These are phyloP conservation scores for Naganishia sp. DNA, from an alignment of 1,284 basidiomycete genomes.

Conservation along the genomic window DNA sequence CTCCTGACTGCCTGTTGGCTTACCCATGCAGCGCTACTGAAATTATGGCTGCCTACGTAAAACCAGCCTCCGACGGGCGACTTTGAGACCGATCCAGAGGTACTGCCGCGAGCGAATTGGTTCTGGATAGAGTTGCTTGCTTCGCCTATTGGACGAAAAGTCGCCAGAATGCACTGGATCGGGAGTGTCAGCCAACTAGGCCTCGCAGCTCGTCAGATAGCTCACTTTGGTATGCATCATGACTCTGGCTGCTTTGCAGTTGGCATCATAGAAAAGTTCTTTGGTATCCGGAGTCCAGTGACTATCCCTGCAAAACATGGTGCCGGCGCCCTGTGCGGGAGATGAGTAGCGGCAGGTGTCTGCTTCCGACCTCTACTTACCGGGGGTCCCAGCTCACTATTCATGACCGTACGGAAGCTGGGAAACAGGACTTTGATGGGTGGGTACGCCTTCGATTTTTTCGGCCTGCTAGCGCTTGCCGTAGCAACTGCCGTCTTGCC, in stretches of 20 bases:
- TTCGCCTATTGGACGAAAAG: constrained; percentile 10
- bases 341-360: background rate
- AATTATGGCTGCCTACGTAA: constrained; percentile 28
- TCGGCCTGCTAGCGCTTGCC: background rate
- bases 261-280: constrained; percentile 47
- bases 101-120: background rate
- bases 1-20: background rate
- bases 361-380: constrained; percentile 32
- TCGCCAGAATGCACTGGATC: constrained; percentile 14
- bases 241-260: constrained; percentile 51
- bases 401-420: constrained; percentile 45
- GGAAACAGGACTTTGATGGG: constrained; percentile 52
- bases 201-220: background rate
- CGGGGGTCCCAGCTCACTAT: constrained; percentile 38
- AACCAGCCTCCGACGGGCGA: constrained; percentile 21
- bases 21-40: constrained; percentile 28
- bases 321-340: constrained; percentile 44
- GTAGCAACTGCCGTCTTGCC: constrained; percentile 34
- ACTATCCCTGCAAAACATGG: constrained; percentile 49
- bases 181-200: background rate
- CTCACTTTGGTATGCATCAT: constrained; percentile 54
- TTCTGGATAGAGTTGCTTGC: background rate
- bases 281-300: constrained; percentile 41
- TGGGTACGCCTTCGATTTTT: constrained; percentile 36
- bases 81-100: too few relatives aligned